phyloP scores from a whole-genome alignment of 2,329 filamentous ascomycete genomes.

The Trichoderma asperellum region DNA sequence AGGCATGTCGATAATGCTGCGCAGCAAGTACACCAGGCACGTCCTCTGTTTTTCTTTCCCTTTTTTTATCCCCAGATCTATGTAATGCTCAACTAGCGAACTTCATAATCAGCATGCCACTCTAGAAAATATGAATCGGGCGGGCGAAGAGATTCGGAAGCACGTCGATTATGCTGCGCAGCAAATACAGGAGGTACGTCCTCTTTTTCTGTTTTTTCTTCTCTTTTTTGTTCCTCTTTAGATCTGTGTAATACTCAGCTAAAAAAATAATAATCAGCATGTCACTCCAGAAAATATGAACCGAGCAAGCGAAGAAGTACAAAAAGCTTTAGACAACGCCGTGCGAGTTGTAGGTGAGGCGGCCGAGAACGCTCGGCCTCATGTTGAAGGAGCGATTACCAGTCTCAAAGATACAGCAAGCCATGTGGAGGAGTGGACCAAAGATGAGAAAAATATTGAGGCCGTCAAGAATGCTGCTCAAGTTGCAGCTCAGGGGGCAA shows the following conservation, averaged over 20 bases:
- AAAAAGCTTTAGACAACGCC: neutral
- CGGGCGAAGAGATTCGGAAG: neutral
- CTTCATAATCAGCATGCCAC: neutral
- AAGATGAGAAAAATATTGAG: neutral
- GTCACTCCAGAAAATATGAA: slow-evolving; percentile 4
- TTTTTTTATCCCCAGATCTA: neutral
- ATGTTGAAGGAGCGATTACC: neutral
- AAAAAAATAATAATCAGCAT: neutral
- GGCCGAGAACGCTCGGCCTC: neutral
- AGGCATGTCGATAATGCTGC: neutral
- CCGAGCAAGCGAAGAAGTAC: neutral
- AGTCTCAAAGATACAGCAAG: neutral
- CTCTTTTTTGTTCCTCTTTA: too few species aligned
- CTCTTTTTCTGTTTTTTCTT: too few species aligned
- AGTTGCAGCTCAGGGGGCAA: neutral
- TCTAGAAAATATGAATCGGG: slow-evolving; percentile 8
- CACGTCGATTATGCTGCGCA: neutral
- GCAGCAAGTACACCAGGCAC: slow-evolving; percentile 8
- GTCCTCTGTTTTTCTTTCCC: too few species aligned
- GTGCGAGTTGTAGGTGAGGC: neutral
- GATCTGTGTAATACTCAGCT: neutral
- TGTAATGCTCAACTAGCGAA: neutral
- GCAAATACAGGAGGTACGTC: neutral
- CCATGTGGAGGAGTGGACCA: neutral
- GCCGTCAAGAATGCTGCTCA: neutral